phyloP scores from a whole-genome alignment of 2,329 filamentous ascomycete species.

The Metarhizium guizhouense region DNA sequence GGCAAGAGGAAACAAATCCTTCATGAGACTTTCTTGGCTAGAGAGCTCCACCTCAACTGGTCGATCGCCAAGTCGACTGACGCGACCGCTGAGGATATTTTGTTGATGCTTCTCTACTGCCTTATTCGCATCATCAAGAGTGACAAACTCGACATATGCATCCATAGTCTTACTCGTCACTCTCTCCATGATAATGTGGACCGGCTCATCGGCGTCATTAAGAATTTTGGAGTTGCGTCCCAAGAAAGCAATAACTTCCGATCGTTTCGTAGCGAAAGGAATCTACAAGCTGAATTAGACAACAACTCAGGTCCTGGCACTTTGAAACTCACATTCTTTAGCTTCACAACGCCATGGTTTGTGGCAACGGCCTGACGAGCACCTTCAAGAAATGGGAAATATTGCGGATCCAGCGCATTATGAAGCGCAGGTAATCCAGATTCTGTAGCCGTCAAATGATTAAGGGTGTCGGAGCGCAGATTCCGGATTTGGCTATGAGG shows the following conservation, averaged over 20 bases:
- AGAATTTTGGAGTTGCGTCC: constrained; percentile 48
- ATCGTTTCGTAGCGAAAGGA: constrained; percentile 42
- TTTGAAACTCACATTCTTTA: constrained; percentile 37
- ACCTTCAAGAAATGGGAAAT: constrained; percentile 39
- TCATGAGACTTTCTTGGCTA: constrained; percentile 48
- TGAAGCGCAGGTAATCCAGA: constrained; percentile 25
- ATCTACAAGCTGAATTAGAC: constrained; percentile 33
- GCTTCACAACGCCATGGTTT: constrained; percentile 36
- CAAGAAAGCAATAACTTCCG: constrained; percentile 50
- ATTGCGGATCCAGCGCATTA: constrained; percentile 25
- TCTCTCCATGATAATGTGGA: constrained; percentile 59
- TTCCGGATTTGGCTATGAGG: background rate
- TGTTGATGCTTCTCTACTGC: constrained; percentile 40
- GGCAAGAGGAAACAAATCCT: constrained; percentile 51
- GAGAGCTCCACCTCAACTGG: constrained; percentile 48
- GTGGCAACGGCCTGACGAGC: constrained; percentile 19
- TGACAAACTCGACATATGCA: constrained; percentile 49
- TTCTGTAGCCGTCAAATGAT: constrained; percentile 23
- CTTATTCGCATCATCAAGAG: constrained; percentile 41
- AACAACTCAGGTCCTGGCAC: background rate
- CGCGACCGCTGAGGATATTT: constrained; percentile 28
- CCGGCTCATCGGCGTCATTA: constrained; percentile 43
- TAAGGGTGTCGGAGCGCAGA: constrained; percentile 26
- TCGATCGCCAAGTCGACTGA: constrained; percentile 46
- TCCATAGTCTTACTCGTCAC: constrained; percentile 54